Base-by-base conservation (phyloP, 163 green algal species). In the Coccomyxa subellipsoidea region DNA sequence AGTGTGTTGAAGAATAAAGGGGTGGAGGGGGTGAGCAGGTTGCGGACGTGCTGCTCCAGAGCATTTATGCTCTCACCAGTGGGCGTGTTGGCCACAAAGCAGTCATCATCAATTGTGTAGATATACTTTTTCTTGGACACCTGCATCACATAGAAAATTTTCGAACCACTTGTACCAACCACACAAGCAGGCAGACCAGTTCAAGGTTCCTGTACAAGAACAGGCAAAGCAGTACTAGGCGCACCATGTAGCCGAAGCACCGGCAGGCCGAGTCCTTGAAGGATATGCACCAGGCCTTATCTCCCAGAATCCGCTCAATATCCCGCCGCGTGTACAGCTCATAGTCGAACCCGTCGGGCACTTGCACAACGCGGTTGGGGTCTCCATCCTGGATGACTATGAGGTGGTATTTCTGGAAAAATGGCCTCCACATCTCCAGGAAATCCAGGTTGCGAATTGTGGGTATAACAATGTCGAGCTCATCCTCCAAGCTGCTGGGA, bases 1-100 rank as follows among this genome's bases (percentile, higher is more conserved):
- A 99, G 90, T 0, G 96, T 99, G 91, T 99, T 99, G 92, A 99
- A 99, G 89, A 98, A 98, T 89, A 94, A 95, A 4, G 96, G 96
- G 0, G 96, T 99, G 25, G 95, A 95, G 23, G 96, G 96, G 7
- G 90, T 93, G 7, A 97, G 87, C 82, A 99, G 86, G 89, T 99
- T 99, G 36, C 88, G 89, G 81, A 99, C 95, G 91, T 99, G 96
- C 93, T 98, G 95, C 89, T 96, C 86, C 82, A 99, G 86, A 1
- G 96, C 96, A 84, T 98, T 95, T 90, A 99, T 98, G 81, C 97
- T 91, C 84, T 95, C 91, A 70, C 95, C 94, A 21, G 38, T 90
- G 31, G 96, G 96, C 70, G 95, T 93, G 84, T 97, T 97, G 38
- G 95, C 95, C 15, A 98, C 93, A 82, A 98, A 98, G 89, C 95